Percentiles rank a stretch among this genome's conserved stretches.
phyloP scores from a whole-genome alignment of 768 basidiomycete species.

The Suillus clintonianus region DNA sequence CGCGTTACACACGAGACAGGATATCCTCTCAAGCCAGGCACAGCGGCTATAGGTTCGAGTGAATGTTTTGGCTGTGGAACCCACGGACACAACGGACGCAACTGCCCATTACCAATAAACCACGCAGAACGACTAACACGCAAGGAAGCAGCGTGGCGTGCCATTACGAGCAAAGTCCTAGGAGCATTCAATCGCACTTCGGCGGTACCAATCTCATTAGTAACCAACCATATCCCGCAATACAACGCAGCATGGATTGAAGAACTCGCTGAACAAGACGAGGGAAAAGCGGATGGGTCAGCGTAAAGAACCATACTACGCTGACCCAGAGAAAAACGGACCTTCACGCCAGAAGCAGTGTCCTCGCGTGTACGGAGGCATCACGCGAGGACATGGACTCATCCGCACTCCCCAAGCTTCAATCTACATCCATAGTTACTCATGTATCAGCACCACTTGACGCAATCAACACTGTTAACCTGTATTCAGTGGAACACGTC shows the following conservation, averaged over 20 bases:
- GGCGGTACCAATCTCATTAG: neutral
- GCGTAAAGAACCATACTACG: neutral
- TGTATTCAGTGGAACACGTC: too few relatives aligned
- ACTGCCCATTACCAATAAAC: neutral
- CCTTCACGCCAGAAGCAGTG: neutral
- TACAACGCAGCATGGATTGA: neutral
- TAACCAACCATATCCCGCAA: neutral
- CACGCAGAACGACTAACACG: neutral
- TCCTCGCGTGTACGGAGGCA: neutral
- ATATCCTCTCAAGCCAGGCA: constrained; percentile 1
- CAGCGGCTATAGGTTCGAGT: neutral
- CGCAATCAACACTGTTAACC: too few relatives aligned
- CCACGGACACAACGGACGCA: neutral
- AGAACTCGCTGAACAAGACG: neutral
- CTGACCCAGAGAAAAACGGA: neutral
- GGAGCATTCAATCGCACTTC: neutral
- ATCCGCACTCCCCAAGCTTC: too few relatives aligned
- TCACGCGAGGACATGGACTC: neutral
- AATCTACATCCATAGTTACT: too few relatives aligned
- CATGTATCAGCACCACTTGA: too few relatives aligned
- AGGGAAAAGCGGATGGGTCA: neutral
- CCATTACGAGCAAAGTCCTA: neutral
- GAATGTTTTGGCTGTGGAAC: constrained; percentile 1
- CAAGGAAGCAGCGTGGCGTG: neutral
- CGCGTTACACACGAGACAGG: neutral